Percentiles rank a stretch among this genome's conserved stretches.
Conservation (phyloP, 2,329 filamentous ascomycete species). For the Neobulgaria alba region DNA sequence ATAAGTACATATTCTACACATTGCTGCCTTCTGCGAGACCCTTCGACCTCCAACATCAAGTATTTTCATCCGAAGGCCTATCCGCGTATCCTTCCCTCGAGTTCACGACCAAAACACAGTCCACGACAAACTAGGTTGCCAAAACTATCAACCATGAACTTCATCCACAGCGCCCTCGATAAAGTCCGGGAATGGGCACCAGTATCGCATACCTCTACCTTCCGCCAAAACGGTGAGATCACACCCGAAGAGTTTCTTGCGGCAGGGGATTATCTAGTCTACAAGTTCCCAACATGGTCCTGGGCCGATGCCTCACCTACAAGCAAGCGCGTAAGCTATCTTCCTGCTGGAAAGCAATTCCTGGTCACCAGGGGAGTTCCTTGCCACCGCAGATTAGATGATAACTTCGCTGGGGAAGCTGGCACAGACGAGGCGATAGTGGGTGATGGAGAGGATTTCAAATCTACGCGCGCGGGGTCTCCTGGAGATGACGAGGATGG, state of each 20-base stretch:
- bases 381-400: constrained; percentile 82
- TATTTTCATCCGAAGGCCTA: neutral
- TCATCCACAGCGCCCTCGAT: constrained; percentile 87
- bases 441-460: constrained; percentile 62
- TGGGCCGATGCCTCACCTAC: constrained; percentile 87
- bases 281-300: constrained; percentile 98
- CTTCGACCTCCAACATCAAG: neutral
- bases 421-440: constrained; percentile 83
- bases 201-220: constrained; percentile 83
- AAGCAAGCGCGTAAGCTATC: constrained; percentile 67
- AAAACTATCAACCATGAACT: constrained; percentile 54
- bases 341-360: constrained; percentile 88
- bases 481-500: constrained; percentile 67
- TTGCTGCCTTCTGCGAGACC: neutral
- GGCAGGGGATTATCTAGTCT: constrained; percentile 94
- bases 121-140: neutral
- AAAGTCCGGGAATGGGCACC: constrained; percentile 88
- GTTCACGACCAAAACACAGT: neutral
- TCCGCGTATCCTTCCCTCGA: neutral
- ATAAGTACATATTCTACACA: neutral
- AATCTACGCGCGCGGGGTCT: constrained; percentile 31
- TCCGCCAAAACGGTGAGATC: constrained; percentile 88
- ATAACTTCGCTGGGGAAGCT: constrained; percentile 84
- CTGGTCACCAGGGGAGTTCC: constrained; percentile 91
- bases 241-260: constrained; percentile 94